phyloP scores from a whole-genome alignment of 2,329 filamentous ascomycete species.

The Epichloe elymi region DNA sequence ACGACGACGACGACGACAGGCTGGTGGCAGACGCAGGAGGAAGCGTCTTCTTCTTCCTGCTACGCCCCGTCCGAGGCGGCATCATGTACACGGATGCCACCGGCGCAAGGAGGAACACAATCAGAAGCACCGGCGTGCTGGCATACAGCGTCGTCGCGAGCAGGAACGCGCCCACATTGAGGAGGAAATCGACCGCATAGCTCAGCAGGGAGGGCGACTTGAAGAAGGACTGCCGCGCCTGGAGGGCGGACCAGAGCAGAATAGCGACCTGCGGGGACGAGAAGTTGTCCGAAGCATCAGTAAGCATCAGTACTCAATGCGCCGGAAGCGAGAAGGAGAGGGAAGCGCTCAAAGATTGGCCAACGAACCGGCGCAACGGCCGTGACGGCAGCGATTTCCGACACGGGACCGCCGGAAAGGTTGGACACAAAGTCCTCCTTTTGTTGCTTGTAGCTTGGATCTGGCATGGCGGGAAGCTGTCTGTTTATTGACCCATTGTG shows the following conservation, averaged over 20 bases:
- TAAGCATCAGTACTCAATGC: not conserved
- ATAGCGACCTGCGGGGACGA: constrained; percentile 50
- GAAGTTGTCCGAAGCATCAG: not conserved
- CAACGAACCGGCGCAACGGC: constrained; percentile 64
- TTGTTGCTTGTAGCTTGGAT: constrained; percentile 64
- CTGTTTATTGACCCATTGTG: not conserved
- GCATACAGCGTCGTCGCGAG: constrained; percentile 82
- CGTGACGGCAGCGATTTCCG: constrained; percentile 79
- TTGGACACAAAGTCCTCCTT: constrained; percentile 96
- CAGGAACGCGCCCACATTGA: constrained; percentile 72
- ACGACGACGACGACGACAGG: not conserved
- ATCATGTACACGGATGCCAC: constrained; percentile 48
- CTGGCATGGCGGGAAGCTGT: constrained; percentile 19
- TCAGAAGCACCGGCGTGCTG: constrained; percentile 58
- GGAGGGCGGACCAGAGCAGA: constrained; percentile 78
- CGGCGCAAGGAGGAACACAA: constrained; percentile 59
- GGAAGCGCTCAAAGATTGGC: not conserved
- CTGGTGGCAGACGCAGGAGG: not conserved
- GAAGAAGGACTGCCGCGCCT: constrained; percentile 76
- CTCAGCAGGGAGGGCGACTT: constrained; percentile 55
- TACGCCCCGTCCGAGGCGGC: constrained; percentile 29
- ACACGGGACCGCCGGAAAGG: constrained; percentile 67
- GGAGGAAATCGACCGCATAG: constrained; percentile 67
- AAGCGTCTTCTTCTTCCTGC: constrained; percentile 1
- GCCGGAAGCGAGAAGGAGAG: not conserved